phyloP scores from a whole-genome alignment of 2,329 filamentous ascomycete genomes.

The Botrytis byssoidea region DNA sequence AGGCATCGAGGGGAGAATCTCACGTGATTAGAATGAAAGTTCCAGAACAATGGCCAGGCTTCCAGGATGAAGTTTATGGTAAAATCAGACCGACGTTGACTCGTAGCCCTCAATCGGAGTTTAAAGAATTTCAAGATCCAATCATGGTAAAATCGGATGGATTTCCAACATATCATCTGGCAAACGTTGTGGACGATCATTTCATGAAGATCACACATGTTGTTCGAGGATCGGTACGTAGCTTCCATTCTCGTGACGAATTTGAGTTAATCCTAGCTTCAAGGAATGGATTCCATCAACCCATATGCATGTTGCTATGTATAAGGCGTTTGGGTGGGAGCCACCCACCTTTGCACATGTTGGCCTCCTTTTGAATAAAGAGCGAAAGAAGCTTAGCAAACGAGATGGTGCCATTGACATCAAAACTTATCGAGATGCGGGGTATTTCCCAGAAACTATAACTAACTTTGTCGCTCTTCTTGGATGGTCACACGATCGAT shows the following conservation, averaged over 20 bases:
- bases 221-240: constrained; percentile 73
- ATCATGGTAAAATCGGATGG: constrained; percentile 90
- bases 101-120: constrained; percentile 4
- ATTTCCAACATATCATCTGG: constrained; percentile 92
- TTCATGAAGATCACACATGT: constrained; percentile 95
- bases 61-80: constrained; percentile 80
- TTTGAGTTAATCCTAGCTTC: constrained; percentile 15
- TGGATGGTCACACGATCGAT: constrained; percentile 72
- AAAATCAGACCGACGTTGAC: constrained; percentile 47
- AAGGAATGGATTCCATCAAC: constrained; percentile 96
- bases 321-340: constrained; percentile 73
- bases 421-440: constrained; percentile 54
- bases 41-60: constrained; percentile 59
- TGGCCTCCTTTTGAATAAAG: constrained; percentile 66
- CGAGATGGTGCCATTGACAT: constrained; percentile 67
- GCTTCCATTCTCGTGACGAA: background rate
- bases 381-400: constrained; percentile 83
- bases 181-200: constrained; percentile 95
- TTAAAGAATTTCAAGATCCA: constrained; percentile 67
- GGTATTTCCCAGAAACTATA: constrained; percentile 62
- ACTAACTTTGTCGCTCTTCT: constrained; percentile 82
- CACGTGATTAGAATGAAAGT: constrained; percentile 77
- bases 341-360: constrained; percentile 78
- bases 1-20: constrained; percentile 65
- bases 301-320: constrained; percentile 72